Evolutionary conservation across 352 stramenopile genomes (phyloP).

Genomic region (Poterioochromonas sp.): DNA sequence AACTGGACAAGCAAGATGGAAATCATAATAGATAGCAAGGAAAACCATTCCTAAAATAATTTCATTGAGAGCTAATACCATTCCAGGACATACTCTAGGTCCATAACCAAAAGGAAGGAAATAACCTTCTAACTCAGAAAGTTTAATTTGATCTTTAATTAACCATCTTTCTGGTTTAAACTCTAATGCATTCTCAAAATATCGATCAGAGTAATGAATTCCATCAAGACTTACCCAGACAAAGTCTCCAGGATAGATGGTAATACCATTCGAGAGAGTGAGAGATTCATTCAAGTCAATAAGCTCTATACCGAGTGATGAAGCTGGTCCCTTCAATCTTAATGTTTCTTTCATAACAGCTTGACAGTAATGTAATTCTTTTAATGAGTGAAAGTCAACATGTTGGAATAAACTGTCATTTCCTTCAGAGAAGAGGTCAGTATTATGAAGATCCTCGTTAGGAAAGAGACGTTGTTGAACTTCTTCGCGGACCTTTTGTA

Average conservation of each 20-base stretch:
- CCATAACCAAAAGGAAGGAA: neutral
- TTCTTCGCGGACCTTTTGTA: neutral
- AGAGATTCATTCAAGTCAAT: neutral
- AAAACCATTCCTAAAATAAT: neutral
- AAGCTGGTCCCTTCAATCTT: neutral
- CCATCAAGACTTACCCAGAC: neutral
- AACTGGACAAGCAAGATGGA: neutral
- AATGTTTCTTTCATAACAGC: neutral
- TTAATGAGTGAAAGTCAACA: too few species aligned
- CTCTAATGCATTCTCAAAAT: neutral
- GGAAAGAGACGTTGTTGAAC: too few species aligned
- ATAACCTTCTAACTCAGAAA: neutral
- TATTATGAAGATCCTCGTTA: too few species aligned
- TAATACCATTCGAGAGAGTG: neutral
- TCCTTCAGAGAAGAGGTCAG: too few species aligned
- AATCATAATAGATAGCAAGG: neutral
- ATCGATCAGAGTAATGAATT: neutral
- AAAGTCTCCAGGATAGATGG: neutral
- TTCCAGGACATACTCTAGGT: neutral
- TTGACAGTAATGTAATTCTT: neutral
- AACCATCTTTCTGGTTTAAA: neutral
- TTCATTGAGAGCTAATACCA: neutral
- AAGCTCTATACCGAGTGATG: too few species aligned
- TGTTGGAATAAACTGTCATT: too few species aligned
- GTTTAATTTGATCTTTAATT: too few species aligned